phyloP scores from a whole-genome alignment of 1,284 basidiomycete genomes.

The Fomitiporia mediterranea region DNA sequence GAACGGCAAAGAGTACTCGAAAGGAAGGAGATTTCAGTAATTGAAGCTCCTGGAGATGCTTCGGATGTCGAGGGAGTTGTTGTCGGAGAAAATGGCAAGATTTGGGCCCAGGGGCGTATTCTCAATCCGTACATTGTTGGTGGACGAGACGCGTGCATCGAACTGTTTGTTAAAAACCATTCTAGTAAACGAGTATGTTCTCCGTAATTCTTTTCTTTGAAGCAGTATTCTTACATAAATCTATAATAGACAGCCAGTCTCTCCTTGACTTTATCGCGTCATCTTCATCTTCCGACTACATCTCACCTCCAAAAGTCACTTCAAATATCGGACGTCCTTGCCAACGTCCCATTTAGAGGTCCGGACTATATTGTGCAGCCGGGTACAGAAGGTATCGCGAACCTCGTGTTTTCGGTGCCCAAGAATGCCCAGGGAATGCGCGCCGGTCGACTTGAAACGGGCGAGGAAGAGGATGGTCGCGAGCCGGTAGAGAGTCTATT shows the following conservation, averaged over 20 bases:
- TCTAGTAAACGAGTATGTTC: constrained; percentile 61
- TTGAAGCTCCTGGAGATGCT: constrained; percentile 47
- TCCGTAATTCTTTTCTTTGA: constrained; percentile 12
- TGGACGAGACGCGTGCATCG: constrained; percentile 63
- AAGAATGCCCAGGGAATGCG: constrained; percentile 53
- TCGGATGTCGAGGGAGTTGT: constrained; percentile 49
- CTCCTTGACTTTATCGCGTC: constrained; percentile 51
- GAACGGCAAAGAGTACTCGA: constrained; percentile 62
- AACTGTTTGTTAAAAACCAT: constrained; percentile 74
- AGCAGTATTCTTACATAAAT: constrained; percentile 2
- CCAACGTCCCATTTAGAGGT: constrained; percentile 61
- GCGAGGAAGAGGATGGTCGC: constrained; percentile 35
- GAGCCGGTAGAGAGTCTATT: constrained; percentile 50
- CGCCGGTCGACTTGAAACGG: constrained; percentile 45
- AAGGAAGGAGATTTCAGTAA: constrained; percentile 56
- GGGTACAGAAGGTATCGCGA: constrained; percentile 69
- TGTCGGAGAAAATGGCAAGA: constrained; percentile 69
- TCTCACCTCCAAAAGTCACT: constrained; percentile 39
- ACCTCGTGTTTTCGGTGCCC: constrained; percentile 71
- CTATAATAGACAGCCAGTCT: constrained; percentile 58
- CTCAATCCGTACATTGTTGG: constrained; percentile 58
- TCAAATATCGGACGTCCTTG: constrained; percentile 62
- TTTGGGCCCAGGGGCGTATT: constrained; percentile 66
- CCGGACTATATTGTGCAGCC: constrained; percentile 67
- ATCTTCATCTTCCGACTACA: constrained; percentile 48